Evolutionary conservation across 2,329 filamentous ascomycete genomes (phyloP), one percentile per base, ranked within the genome.

Genomic region (Periglandula ipomoeae): DNA sequence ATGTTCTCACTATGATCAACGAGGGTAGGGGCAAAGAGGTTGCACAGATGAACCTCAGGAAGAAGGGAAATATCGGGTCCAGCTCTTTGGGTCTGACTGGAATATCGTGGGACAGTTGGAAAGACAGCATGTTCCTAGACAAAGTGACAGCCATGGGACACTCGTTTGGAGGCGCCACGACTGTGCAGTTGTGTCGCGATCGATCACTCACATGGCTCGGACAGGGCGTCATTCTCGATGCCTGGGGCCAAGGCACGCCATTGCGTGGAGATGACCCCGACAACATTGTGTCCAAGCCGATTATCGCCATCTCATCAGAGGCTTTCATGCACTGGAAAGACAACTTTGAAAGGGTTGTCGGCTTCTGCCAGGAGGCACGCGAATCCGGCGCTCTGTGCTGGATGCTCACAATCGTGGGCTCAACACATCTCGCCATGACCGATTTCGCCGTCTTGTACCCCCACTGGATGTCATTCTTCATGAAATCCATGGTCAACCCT

Each of bases 311-410:
- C 58, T 83, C 82, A 44, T 79, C 74, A 5, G 82, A 86, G 61
- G 82, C 80, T 0, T 85, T 85, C 65, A 84, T 84, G 70, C 82
- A 85, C 63, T 85, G 82, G 82, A 72, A 76, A 20, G 69, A 72
- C 2, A 86, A 85, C 52, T 83, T 82, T 57, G 65, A 78, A 37
- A 70, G 75, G 32, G 71, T 84, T 9, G 70, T 75, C 52, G 66
- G 69, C 0, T 66, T 85, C 15, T 77, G 79, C 59, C 65, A 73
- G 22, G 80, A 85, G 62, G 75, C 70, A 3, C 70, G 67, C 35
- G 68, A 69, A 9, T 67, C 71, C 8, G 70, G 70, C 10, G 63
- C 63, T 2, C 63, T 68, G 2, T 70, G 68, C 41, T 78, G 74
- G 73, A 72, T 76, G 62, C 62, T 75, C 58, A 72, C 73, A 23